These are phyloP conservation scores for Tothia fuscella DNA, from an alignment of 2,329 filamentous ascomycete genomes.

Conservation along the genomic window DNA sequence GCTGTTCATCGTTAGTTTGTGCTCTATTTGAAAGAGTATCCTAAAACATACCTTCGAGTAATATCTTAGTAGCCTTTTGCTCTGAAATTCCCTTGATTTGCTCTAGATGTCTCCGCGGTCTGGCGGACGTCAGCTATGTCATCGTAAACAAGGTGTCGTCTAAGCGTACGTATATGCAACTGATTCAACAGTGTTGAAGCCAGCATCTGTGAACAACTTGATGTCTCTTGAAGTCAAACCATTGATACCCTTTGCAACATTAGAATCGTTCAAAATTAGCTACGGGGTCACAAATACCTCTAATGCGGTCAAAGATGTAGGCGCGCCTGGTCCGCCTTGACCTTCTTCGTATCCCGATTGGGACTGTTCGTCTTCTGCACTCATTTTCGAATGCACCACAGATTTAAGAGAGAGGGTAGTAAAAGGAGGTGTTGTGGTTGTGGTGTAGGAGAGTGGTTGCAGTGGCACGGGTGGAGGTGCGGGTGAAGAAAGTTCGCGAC, in stretches of 20 bases:
- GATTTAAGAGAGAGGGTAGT: no score
- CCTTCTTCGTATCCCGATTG: conserved; percentile 19
- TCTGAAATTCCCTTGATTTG: conserved; percentile 98
- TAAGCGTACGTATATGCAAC: conserved; percentile 76
- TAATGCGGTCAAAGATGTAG: conserved; percentile 71
- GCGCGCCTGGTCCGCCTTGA: conserved; percentile 77
- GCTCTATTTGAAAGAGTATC: not conserved
- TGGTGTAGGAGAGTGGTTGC: no score
- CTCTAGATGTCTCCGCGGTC: conserved; percentile 63
- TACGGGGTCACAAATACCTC: conserved; percentile 50
- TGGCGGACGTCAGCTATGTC: conserved; percentile 21
- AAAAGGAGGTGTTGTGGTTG: no score
- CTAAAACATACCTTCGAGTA: conserved; percentile 60
- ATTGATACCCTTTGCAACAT: conserved; percentile 58
- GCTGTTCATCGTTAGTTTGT: conserved; percentile 38
- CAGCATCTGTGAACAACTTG: conserved; percentile 80
- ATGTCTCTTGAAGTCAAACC: conserved; percentile 93
- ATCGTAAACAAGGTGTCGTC: not conserved
- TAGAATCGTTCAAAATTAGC: conserved; percentile 14
- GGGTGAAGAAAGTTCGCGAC: no score
- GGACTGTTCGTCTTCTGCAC: conserved; percentile 7
- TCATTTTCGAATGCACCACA: no score
- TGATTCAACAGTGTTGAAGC: conserved; percentile 89
- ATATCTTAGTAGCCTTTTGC: conserved; percentile 84
- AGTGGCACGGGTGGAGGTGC: no score